Evolutionary conservation across 75 land plant genomes (phyloP).

Genomic region (Picea glauca): DNA sequence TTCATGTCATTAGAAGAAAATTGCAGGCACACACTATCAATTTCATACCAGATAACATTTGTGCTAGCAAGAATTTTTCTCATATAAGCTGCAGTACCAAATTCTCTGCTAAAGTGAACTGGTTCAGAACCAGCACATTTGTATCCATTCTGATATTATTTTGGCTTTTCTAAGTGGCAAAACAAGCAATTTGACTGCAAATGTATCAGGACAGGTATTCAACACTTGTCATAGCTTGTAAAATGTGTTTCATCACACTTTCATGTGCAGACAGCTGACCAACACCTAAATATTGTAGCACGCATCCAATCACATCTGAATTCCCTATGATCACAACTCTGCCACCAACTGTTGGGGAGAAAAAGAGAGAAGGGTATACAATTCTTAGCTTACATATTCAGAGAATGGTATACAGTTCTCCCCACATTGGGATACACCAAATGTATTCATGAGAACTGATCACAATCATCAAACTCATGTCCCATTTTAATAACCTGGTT

Average conservation of each 20-base stretch:
- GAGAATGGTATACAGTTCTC: too few species aligned
- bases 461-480: too few species aligned
- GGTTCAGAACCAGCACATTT: slow-evolving; percentile 35
- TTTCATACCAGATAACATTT: slow-evolving; percentile 59
- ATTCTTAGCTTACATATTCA: slow-evolving; percentile 37
- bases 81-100: slow-evolving; percentile 52
- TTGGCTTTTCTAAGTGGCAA: slow-evolving; percentile 55
- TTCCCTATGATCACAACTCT: background rate
- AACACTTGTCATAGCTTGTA: slow-evolving; percentile 41
- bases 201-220: slow-evolving; percentile 45
- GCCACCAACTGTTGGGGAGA: slow-evolving; percentile 7
- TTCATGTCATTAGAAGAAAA: slow-evolving; percentile 22
- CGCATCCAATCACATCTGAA: slow-evolving; percentile 14
- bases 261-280: slow-evolving; percentile 71
- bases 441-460: too few species aligned
- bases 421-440: too few species aligned
- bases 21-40: slow-evolving; percentile 41
- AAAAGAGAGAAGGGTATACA: slow-evolving; percentile 54
- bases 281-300: slow-evolving; percentile 66
- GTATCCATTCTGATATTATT: slow-evolving; percentile 48
- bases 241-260: slow-evolving; percentile 52
- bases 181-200: slow-evolving; percentile 45
- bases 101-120: slow-evolving; percentile 66
- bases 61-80: slow-evolving; percentile 26
- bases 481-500: too few species aligned